A percentile compares a stretch with the other conserved stretches of the same genome.
phyloP scores from a whole-genome alignment of 192 early-diverging fungal species.

The Entomortierella beljakovae region DNA sequence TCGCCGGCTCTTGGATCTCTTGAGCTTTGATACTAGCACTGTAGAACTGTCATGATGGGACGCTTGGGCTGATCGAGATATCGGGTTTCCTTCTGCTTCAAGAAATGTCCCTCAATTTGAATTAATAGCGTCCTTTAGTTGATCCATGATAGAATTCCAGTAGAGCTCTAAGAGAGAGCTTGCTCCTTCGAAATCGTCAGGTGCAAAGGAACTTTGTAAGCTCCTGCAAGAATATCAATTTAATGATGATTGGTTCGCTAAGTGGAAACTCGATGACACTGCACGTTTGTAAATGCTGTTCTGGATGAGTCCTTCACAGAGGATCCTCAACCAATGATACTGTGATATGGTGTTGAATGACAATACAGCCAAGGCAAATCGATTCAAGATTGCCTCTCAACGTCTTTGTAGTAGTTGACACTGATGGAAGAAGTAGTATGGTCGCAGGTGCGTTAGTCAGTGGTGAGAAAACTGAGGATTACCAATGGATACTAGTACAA shows the following conservation, averaged over 20 bases:
- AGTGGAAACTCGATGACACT: neutral
- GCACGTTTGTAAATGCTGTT: neutral
- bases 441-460: neutral
- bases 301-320: slow-evolving; percentile 10
- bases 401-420: slow-evolving; percentile 2
- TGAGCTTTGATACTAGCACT: too few species aligned
- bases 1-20: too few species aligned
- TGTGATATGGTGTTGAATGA: slow-evolving; percentile 10
- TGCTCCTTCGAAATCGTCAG: too few species aligned
- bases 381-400: slow-evolving; percentile 7
- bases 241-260: neutral
- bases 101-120: too few species aligned
- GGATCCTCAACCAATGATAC: slow-evolving; percentile 5
- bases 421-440: neutral
- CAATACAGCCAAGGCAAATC: slow-evolving; percentile 5
- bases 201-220: neutral
- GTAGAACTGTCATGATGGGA: too few species aligned
- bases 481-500: neutral
- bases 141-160: too few species aligned
- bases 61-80: too few species aligned
- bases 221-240: neutral
- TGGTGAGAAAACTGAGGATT: neutral
- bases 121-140: too few species aligned
- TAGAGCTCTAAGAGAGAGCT: too few species aligned
- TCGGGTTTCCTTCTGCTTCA: too few species aligned